Evolutionary conservation across 2,329 filamentous ascomycete species (phyloP), one percentile per base, ranked within the genome.

Genomic region (Ophiocordyceps polyrhachis-furcata): DNA sequence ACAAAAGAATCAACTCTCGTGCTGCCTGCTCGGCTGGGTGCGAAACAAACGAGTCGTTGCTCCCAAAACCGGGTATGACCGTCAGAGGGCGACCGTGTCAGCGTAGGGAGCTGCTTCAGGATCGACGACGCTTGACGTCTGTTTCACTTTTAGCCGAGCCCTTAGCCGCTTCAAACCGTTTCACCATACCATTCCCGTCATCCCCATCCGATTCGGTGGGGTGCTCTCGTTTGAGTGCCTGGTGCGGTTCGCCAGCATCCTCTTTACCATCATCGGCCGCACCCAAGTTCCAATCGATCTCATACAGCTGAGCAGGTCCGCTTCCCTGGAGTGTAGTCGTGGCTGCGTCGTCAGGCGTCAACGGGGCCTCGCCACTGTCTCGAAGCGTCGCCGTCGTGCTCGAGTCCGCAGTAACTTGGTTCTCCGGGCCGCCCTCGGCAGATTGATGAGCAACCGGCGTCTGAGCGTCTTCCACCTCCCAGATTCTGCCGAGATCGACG

Each of bases 121-220:
- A 64, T 46, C 71, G 70, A 55, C 64, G 66, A 53, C 71, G 71
- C 61, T 73, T 76, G 58, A 62, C 55, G 55, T 71, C 71, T 62
- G 52, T 47, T 37, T 49, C 47, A 14, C 28, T 28, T 28, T 47
- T 45, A 47, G 46, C 41, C 25, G 9, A 29, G 21, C 38, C 19
- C 13, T 20, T 12, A 19, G 21, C 38, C 15, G 20, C 11, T 38
- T 17, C 41, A 11, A 43, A 32, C 40, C 19, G 32, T 13, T 28
- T 44, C 21, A 29, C 31, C 45, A 21, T 56, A 61, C 57, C 58
- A 49, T 60, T 56, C 47, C 58, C 57, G 46, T 59, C 58, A 52
- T 59, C 60, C 46, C 51, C 51, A 45, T 57, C 58, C 42, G 48
- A 23, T 5, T 43, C 44, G 11, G 23, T 14, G 7, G 46, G 43